A percentile compares a stretch with the other conserved stretches of the same genome.
Evolutionary conservation across 116 monocot genomes (phyloP).

Genomic region (Trichopus zeylanicus): DNA sequence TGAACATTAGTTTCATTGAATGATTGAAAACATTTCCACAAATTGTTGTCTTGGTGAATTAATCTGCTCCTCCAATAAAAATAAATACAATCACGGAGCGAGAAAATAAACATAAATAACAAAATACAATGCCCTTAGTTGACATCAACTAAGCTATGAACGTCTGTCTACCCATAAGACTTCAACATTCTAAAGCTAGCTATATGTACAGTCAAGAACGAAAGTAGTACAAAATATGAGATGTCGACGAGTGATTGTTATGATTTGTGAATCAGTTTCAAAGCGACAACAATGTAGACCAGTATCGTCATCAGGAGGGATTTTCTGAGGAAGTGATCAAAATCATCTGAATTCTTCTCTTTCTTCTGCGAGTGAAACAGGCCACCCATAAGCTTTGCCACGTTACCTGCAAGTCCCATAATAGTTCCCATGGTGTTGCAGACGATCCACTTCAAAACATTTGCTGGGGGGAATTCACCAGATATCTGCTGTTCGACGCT

Average conservation of each 20-base stretch:
- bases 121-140: no score
- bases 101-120: no score
- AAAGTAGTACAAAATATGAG: not conserved
- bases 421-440: slow-evolving; percentile 35
- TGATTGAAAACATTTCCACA: no score
- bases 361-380: slow-evolving; percentile 23
- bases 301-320: slow-evolving; percentile 61
- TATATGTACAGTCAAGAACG: not conserved
- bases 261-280: slow-evolving; percentile 30
- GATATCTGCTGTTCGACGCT: slow-evolving; percentile 4
- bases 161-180: not conserved
- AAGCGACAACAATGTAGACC: slow-evolving; percentile 54
- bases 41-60: no score
- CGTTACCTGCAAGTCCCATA: slow-evolving; percentile 35
- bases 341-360: slow-evolving; percentile 11
- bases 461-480: slow-evolving; percentile 13
- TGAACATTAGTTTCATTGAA: no score
- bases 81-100: no score
- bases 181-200: no score
- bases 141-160: no score
- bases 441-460: slow-evolving; percentile 31
- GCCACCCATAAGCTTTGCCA: slow-evolving; percentile 31
- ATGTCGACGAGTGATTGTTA: slow-evolving; percentile 29
- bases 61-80: no score
- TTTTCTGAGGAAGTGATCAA: slow-evolving; percentile 31